These are phyloP conservation scores for Penicillium lagena DNA, from an alignment of 495 filamentous ascomycete genomes.

Conservation along the genomic window DNA sequence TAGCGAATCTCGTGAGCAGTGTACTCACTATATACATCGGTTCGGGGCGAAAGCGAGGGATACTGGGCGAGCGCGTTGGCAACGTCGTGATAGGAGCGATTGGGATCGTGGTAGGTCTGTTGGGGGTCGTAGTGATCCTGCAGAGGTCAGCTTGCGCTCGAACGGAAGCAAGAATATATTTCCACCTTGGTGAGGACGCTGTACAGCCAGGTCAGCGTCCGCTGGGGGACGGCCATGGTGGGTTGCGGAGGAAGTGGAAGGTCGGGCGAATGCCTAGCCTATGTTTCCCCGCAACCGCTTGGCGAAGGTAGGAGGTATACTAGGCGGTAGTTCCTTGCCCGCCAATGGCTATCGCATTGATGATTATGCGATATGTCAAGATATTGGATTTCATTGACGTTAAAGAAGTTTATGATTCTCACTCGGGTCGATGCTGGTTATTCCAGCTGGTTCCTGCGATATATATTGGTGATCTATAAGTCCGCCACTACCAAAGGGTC, in stretches of 20 bases:
- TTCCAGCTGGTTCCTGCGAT: too few species aligned
- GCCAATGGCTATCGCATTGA: too few species aligned
- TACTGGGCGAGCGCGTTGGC: conserved; percentile 75
- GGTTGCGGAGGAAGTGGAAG: conserved; percentile 6
- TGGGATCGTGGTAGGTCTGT: conserved; percentile 85
- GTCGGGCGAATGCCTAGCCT: conserved; percentile 9
- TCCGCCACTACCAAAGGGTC: too few species aligned
- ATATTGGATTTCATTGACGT: too few species aligned
- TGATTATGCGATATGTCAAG: too few species aligned
- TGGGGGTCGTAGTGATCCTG: conserved; percentile 90
- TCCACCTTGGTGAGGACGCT: conserved; percentile 75
- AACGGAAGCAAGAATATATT: neutral
- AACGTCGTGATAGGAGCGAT: conserved; percentile 87
- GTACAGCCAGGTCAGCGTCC: conserved; percentile 91
- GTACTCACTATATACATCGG: conserved; percentile 87
- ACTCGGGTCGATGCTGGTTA: too few species aligned
- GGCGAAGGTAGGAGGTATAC: too few species aligned
- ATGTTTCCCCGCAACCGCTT: conserved; percentile 18
- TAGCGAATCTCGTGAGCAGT: neutral
- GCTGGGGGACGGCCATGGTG: conserved; percentile 73
- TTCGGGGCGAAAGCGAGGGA: conserved; percentile 80
- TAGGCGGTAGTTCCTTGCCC: too few species aligned
- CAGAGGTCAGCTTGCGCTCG: neutral
- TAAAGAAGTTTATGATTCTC: too few species aligned
- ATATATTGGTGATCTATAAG: too few species aligned